A percentile compares a stretch with the other conserved stretches of the same genome.
Conservation (phyloP, 495 filamentous ascomycete genomes). For the Sphaerosporella brunnea region DNA sequence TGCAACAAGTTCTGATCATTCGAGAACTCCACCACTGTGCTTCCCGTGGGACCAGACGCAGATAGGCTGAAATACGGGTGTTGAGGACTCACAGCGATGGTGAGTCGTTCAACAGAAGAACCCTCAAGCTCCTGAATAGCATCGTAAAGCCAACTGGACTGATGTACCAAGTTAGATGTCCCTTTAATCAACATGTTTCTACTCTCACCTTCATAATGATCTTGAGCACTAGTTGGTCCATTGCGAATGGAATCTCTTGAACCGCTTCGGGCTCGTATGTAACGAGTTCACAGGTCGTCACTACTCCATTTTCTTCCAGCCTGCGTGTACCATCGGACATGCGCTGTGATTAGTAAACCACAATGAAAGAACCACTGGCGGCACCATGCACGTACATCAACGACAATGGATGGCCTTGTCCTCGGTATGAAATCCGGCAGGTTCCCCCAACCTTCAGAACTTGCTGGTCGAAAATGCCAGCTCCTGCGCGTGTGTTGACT, state of each 20-base stretch:
- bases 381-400: constrained; percentile 17
- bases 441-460: constrained; percentile 60
- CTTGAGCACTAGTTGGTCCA: constrained; percentile 65
- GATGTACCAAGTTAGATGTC: background rate
- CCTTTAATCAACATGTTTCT: background rate
- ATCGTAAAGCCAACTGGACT: constrained; percentile 22
- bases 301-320: constrained; percentile 67
- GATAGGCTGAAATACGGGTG: constrained; percentile 60
- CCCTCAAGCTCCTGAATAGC: constrained; percentile 19
- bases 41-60: constrained; percentile 57
- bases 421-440: constrained; percentile 60
- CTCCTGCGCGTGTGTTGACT: constrained; percentile 35
- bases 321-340: constrained; percentile 38
- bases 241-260: constrained; percentile 65
- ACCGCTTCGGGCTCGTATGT: constrained; percentile 59
- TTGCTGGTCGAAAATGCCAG: constrained; percentile 55
- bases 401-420: constrained; percentile 48
- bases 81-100: constrained; percentile 43
- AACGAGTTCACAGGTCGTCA: constrained; percentile 78
- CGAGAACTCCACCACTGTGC: constrained; percentile 67
- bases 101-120: constrained; percentile 39
- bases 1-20: constrained; percentile 55
- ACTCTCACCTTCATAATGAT: constrained; percentile 52
- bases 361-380: too few species aligned
- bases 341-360: too few species aligned